These are phyloP conservation scores for Ulvella scutata DNA, from an alignment of 139 green algal species.

Conservation along the genomic window DNA sequence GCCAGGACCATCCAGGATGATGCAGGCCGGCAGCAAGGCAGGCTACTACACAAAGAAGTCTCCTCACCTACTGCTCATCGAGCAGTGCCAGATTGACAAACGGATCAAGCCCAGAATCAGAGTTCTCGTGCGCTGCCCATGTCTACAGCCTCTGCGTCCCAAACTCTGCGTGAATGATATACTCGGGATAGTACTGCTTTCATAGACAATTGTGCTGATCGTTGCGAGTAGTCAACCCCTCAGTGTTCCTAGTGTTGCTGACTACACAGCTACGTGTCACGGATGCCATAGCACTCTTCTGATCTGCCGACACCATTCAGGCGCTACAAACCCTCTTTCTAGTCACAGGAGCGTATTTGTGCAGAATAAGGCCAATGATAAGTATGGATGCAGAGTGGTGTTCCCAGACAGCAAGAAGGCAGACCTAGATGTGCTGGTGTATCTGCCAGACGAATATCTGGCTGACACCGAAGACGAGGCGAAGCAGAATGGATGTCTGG, in stretches of 20 bases:
- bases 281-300: too few species aligned
- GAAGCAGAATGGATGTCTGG: not conserved
- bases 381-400: not conserved
- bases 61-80: not conserved
- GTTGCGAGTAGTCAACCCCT: too few species aligned
- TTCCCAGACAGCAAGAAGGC: not conserved
- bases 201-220: too few species aligned
- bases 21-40: not conserved
- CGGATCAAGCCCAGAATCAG: not conserved
- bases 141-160: too few species aligned
- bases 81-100: not conserved
- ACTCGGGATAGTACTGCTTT: too few species aligned
- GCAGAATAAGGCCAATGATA: not conserved
- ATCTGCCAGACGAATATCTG: not conserved
- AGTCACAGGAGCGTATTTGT: too few species aligned
- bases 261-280: too few species aligned
- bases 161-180: too few species aligned
- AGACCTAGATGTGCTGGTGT: not conserved
- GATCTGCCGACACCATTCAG: too few species aligned
- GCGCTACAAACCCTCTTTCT: too few species aligned
- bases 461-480: not conserved
- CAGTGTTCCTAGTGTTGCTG: too few species aligned
- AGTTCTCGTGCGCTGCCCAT: too few species aligned
- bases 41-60: conserved; percentile 4
- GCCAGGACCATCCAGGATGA: not conserved